phyloP scores from a whole-genome alignment of 75 land plant species.

The Cryptomeria japonica region DNA sequence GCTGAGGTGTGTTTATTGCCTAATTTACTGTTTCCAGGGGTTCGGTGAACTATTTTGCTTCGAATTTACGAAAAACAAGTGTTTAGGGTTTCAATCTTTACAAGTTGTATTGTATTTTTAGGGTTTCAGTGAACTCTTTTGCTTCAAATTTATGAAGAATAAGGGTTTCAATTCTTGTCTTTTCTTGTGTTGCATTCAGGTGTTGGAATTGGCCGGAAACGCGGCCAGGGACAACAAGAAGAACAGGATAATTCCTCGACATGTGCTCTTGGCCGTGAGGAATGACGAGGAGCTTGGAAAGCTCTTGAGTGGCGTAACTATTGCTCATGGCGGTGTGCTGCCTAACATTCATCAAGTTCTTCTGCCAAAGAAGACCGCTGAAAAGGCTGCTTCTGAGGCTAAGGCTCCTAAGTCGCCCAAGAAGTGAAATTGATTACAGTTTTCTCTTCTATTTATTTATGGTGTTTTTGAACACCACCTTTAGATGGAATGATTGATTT shows the following conservation, averaged over 20 bases:
- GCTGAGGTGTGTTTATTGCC: constrained; percentile 7
- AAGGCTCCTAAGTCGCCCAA: neutral
- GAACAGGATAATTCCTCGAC: constrained; percentile 18
- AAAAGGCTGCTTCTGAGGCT: neutral
- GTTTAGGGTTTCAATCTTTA: neutral
- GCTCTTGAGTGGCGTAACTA: constrained; percentile 12
- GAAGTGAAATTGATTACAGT: neutral
- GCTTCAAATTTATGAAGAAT: neutral
- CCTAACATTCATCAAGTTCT: constrained; percentile 16
- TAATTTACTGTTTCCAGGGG: neutral
- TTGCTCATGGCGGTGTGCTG: constrained; percentile 11
- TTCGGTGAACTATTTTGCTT: neutral
- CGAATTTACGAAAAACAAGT: neutral
- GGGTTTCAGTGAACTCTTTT: too few species aligned
- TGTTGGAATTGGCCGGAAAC: constrained; percentile 21
- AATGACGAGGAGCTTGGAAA: constrained; percentile 21
- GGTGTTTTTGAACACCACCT: constrained; percentile 11
- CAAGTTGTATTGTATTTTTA: too few species aligned
- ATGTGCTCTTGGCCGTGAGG: constrained; percentile 21
- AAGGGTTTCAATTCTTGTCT: too few species aligned
- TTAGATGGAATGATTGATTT: neutral
- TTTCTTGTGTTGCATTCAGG: too few species aligned
- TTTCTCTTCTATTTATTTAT: neutral
- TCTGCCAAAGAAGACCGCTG: constrained; percentile 13
- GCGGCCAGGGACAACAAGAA: constrained; percentile 22